Evolutionary conservation across 2,329 filamentous ascomycete species (phyloP).

Genomic region (Scedosporium aurantiacum): DNA sequence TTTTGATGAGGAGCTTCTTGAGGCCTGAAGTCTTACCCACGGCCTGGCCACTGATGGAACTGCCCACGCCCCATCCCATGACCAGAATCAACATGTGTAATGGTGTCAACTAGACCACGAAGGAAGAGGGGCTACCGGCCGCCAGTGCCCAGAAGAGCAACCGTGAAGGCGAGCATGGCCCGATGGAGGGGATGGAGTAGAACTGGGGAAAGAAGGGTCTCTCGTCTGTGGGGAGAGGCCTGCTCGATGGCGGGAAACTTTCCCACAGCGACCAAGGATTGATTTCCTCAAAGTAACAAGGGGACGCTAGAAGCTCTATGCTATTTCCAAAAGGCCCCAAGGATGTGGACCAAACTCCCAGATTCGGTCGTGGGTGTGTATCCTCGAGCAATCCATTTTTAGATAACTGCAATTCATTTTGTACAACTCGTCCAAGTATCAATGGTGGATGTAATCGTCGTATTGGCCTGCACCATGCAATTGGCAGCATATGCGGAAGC

Average conservation of each 20-base stretch:
- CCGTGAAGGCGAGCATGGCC: not conserved
- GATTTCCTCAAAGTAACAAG: not conserved
- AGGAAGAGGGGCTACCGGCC: not conserved
- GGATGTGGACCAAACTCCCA: not conserved
- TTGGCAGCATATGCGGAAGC: not conserved
- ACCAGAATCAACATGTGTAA: not conserved
- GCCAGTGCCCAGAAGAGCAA: too few species aligned
- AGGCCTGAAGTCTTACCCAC: not conserved
- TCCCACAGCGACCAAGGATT: not conserved
- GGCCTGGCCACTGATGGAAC: not conserved
- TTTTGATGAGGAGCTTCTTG: not conserved
- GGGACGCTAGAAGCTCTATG: not conserved
- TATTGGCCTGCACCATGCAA: not conserved
- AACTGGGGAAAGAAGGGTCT: not conserved
- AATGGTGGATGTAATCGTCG: not conserved
- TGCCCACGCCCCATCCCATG: not conserved
- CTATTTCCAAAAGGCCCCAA: slow-evolving; percentile 1
- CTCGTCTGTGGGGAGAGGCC: not conserved
- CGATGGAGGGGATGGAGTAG: not conserved
- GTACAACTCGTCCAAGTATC: not conserved
- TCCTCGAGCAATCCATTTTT: not conserved
- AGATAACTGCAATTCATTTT: not conserved
- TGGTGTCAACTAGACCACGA: not conserved
- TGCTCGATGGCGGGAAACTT: not conserved
- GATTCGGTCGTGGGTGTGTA: not conserved